Conservation (phyloP, 179 eudicot species). For the Nepenthes alata region DNA sequence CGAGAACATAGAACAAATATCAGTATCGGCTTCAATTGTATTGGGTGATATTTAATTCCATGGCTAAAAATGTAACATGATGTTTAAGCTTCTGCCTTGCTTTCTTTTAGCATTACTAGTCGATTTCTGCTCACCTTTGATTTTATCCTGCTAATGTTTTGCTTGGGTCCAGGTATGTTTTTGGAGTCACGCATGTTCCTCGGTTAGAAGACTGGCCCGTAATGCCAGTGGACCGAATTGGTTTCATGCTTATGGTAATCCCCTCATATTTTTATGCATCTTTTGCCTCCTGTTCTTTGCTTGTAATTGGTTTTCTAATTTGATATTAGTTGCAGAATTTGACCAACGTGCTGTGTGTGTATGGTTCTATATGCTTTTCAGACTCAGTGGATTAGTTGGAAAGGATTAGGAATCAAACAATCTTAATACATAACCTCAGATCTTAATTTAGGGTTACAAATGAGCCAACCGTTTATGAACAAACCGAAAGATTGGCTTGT, state of each 20-base stretch:
- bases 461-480: too few relatives aligned
- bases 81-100: background rate
- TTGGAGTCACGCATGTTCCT: constrained; percentile 60
- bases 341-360: too few relatives aligned
- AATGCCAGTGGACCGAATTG: constrained; percentile 52
- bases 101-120: too few relatives aligned
- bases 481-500: too few relatives aligned
- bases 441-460: too few relatives aligned
- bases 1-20: too few relatives aligned
- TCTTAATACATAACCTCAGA: too few relatives aligned
- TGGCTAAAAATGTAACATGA: background rate
- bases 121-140: background rate
- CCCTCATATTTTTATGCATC: background rate
- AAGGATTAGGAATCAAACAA: too few relatives aligned
- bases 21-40: too few relatives aligned
- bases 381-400: too few relatives aligned
- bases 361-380: too few relatives aligned
- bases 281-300: background rate
- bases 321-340: background rate
- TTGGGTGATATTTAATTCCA: too few relatives aligned
- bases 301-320: background rate
- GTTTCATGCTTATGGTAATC: constrained; percentile 50
- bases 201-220: constrained; percentile 66
- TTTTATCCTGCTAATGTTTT: background rate
- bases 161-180: constrained; percentile 43